Conservation (phyloP, 129 eudicot genomes). For the Oenanthe sinensis region DNA sequence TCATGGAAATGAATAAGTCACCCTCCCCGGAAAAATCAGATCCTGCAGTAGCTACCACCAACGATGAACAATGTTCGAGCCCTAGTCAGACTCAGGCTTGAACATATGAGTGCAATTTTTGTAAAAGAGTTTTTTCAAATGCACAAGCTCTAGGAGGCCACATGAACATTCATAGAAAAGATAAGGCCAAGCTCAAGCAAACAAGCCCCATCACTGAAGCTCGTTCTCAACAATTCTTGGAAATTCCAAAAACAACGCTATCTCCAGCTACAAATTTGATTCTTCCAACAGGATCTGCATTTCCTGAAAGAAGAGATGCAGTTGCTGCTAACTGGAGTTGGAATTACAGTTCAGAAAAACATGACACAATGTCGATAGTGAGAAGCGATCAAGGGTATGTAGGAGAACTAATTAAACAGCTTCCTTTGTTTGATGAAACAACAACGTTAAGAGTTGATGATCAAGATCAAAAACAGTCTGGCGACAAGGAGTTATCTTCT, state of each 20-base stretch:
- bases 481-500: neutral
- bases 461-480: neutral
- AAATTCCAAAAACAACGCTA: neutral
- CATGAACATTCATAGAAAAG: conserved; percentile 31
- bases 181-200: conserved; percentile 22
- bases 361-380: neutral
- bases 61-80: neutral
- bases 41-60: neutral
- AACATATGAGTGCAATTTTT: conserved; percentile 23
- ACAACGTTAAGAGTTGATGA: neutral
- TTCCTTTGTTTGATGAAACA: conserved; percentile 15
- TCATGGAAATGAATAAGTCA: conserved; percentile 1
- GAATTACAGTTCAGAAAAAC: neutral
- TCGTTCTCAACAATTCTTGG: conserved; percentile 2
- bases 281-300: neutral
- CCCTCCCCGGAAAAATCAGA: conserved; percentile 7
- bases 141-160: conserved; percentile 31
- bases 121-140: conserved; percentile 23
- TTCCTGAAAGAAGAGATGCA: neutral
- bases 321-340: conserved; percentile 2
- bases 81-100: conserved; percentile 7
- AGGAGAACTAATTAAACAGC: conserved; percentile 8
- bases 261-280: neutral
- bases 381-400: neutral
- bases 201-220: neutral